phyloP scores from a whole-genome alignment of 306 rosid genomes.

The Psophocarpus tetragonolobus region DNA sequence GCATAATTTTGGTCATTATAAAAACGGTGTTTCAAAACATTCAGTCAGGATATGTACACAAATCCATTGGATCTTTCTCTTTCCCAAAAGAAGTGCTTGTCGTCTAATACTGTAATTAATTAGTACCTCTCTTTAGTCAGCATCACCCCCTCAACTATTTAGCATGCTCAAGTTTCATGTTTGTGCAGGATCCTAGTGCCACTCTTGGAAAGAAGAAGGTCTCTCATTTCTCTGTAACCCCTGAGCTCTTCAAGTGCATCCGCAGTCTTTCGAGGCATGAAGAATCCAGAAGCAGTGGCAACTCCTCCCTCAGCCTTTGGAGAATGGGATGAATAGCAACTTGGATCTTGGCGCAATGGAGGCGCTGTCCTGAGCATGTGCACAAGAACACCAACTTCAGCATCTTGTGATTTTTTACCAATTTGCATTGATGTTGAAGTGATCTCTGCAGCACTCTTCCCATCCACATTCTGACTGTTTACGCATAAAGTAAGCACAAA shows the following conservation, averaged over 20 bases:
- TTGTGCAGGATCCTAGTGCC: conserved; percentile 46
- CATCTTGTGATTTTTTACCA: conserved; percentile 75
- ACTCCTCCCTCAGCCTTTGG: conserved; percentile 60
- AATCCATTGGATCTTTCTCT: conserved; percentile 16
- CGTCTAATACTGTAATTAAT: conserved; percentile 28
- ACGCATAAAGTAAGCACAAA: conserved; percentile 34
- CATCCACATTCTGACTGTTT: conserved; percentile 49
- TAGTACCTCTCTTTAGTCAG: conserved; percentile 33
- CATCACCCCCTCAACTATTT: conserved; percentile 8
- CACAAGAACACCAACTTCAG: conserved; percentile 89
- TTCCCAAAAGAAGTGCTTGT: conserved; percentile 11
- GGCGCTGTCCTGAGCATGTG: conserved; percentile 83
- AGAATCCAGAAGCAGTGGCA: conserved; percentile 65
- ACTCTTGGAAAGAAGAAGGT: conserved; percentile 60
- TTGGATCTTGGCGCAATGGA: conserved; percentile 79
- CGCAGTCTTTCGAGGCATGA: conserved; percentile 50
- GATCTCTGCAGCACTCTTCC: conserved; percentile 43
- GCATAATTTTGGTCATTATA: conserved; percentile 30
- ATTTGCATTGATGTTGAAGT: conserved; percentile 45
- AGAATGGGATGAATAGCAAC: conserved; percentile 62
- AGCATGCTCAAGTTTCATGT: conserved; percentile 41
- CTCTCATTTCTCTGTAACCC: conserved; percentile 58
- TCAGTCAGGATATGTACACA: conserved; percentile 45
- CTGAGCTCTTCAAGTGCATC: conserved; percentile 64
- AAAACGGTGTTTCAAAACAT: conserved; percentile 30